phyloP scores from a whole-genome alignment of 2,329 filamentous ascomycete species.

The Calonectria pseudoturangicola region DNA sequence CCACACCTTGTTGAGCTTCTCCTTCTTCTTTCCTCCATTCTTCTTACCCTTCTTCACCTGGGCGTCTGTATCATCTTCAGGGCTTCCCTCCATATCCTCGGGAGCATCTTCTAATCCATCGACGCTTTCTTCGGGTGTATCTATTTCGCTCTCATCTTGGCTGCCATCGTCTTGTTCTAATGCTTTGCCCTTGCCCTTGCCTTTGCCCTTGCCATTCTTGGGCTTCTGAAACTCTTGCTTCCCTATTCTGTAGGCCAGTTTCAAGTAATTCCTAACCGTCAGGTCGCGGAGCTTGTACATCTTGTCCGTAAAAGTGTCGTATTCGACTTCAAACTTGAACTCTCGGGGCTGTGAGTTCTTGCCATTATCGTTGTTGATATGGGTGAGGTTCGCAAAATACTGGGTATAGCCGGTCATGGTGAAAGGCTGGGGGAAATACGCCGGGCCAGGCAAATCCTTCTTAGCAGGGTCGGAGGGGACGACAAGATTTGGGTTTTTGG shows the following conservation, averaged over 20 bases:
- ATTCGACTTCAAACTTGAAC: conserved; percentile 88
- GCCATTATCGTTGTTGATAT: conserved; percentile 83
- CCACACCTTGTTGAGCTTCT: conserved; percentile 81
- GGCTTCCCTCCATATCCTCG: conserved; percentile 53
- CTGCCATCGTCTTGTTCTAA: conserved; percentile 41
- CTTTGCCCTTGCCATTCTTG: conserved; percentile 50
- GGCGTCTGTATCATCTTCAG: conserved; percentile 28
- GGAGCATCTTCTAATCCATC: conserved; percentile 54
- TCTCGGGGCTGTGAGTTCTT: conserved; percentile 75
- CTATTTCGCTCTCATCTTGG: conserved; percentile 53
- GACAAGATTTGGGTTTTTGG: conserved; percentile 76
- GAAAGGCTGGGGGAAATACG: conserved; percentile 89
- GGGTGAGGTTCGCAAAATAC: conserved; percentile 95
- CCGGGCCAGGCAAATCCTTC: conserved; percentile 86
- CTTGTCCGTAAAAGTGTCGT: conserved; percentile 86
- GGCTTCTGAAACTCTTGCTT: conserved; percentile 47
- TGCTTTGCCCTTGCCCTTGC: conserved; percentile 51
- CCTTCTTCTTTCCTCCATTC: conserved; percentile 67
- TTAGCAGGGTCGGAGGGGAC: conserved; percentile 84
- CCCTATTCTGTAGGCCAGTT: conserved; percentile 87
- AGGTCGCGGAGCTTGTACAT: conserved; percentile 86
- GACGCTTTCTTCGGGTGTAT: conserved; percentile 52
- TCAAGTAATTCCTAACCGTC: conserved; percentile 87
- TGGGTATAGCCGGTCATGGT: conserved; percentile 89
- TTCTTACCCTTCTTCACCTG: conserved; percentile 66